Base-by-base conservation (phyloP, 257 asterid species). In the Ilex aquifolium region DNA sequence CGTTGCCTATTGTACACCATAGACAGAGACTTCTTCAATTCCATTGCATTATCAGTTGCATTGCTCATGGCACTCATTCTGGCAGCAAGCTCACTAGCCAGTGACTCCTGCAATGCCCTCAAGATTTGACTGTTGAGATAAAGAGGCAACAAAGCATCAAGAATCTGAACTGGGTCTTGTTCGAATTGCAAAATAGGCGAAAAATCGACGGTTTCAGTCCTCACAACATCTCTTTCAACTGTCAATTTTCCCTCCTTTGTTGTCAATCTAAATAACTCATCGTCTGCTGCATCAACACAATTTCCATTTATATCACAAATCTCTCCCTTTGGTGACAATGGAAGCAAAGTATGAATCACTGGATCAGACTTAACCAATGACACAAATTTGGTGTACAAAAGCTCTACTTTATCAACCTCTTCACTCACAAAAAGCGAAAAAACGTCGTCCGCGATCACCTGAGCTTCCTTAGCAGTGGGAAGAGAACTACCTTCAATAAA, bases 391-490 rank as follows among this genome's bases (percentile, higher is more conserved):
- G 98, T 91, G 68, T 91, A 91, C 60, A 91, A 74, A 31, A 88
- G 84, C 83, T 91, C 96, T 11, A 91, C 98, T 30, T 91, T 91
- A 52, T 91, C 95, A 4, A 88, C 96, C 49, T 91, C 96, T 59
- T 91, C 98, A 49, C 95, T 83, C 3, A 91, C 81, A 30, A 91
- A 88, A 1, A 91, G 74, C 0, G 98, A 91, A 49, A 86, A 88
- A 2, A 91, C 95, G 32, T 91, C 96, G 29, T 91, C 96, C 0
- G 98, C 98, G 8, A 91, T 86, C 1, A 85, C 83, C 65, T 88
- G 98, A 31, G 98, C 98, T 70, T 91, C 96, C 69, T 91, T 91
- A 2, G 98, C 94, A 2, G 95, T 88, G 29, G 98, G 98, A 27
- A 86, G 86, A 39, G 14, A 30, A 31, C 60, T 74, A 12, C 96